Base-by-base conservation (phyloP, 768 basidiomycete species). In the Rhodotorula diobovata region DNA sequence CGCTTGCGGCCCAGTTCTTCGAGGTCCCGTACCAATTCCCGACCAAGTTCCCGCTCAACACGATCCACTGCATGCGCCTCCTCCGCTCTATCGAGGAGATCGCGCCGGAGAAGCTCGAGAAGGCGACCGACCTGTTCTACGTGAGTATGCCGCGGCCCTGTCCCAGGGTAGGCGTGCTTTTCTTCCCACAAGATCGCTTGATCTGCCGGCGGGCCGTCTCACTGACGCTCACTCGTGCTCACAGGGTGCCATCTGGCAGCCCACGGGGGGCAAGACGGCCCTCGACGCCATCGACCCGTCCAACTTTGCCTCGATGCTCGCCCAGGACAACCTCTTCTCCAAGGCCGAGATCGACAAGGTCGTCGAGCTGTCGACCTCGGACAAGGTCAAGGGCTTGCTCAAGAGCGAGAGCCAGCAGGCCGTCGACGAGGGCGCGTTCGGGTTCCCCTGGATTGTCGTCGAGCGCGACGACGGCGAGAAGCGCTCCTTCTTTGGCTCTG, bases 391-490 rank as follows among this genome's bases (percentile, higher is more conserved):
- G 54, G 62, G 28, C 11, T 10, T 46, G 30, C 46, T 75, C 53
- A 75, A 72, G 63, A 46, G 2, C 6, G 74, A 75, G 25, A 39
- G 68, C 20, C 53, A 20, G 9, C 16, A 53, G 30, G 32, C 64
- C 0, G 74, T 72, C 37, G 45, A 62, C 4, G 48, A 65, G 20
- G 55, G 61, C n/a, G 60, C 72, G 30, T 70, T 74, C 39, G 69
- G 68, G 25, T 68, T 73, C 64, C 70, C 70, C 6, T 74, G 73
- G 73, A 74, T 75, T 10, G 35, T 72, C 20, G 59, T 66, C 39
- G 50, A 69, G 54, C 67, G 67, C 23, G 61, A 63, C 10, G 48
- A 56, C 32, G 74, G 74, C n/a, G 39, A 57, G 35, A 63, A 63
- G 55, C 51, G 51, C 12, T 28, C 35, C 34, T 75, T 75, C 66